phyloP scores from a whole-genome alignment of 192 early-diverging fungal species.

The Backusella sp. region DNA sequence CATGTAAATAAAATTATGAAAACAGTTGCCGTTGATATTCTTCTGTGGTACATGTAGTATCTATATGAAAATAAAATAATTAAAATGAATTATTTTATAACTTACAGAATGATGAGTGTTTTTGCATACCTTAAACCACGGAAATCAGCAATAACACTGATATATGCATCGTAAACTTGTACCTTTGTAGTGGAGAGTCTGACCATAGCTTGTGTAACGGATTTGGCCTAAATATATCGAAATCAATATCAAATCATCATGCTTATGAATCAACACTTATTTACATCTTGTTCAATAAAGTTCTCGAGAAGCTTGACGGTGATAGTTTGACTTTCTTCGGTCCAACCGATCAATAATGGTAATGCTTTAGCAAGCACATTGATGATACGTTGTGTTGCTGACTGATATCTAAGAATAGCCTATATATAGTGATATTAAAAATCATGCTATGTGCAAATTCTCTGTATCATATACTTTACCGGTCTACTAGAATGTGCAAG shows the following conservation, averaged over 20 bases:
- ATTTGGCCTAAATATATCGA: conserved; percentile 7
- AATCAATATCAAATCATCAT: not conserved
- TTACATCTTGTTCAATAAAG: conserved; percentile 29
- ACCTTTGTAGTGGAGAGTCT: conserved; percentile 40
- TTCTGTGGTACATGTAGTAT: conserved; percentile 55
- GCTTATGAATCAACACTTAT: not conserved
- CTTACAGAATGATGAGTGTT: too few species aligned
- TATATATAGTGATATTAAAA: not conserved
- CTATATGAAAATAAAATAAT: conserved; percentile 22
- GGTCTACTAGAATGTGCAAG: conserved; percentile 22
- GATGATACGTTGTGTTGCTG: conserved; percentile 26
- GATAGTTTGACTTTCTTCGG: conserved; percentile 31
- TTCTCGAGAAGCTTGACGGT: conserved; percentile 26
- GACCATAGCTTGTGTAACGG: conserved; percentile 46
- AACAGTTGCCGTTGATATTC: conserved; percentile 41
- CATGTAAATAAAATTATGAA: conserved; percentile 46
- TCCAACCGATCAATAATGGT: conserved; percentile 25
- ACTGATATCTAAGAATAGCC: conserved; percentile 38
- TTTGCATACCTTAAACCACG: conserved; percentile 50
- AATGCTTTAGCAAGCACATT: conserved; percentile 33
- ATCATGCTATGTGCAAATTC: not conserved
- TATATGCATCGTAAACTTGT: conserved; percentile 48
- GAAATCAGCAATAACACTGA: conserved; percentile 58
- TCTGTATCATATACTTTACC: not conserved
- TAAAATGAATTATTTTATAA: not conserved